Conservation (phyloP, 345 rosid genomes). For the Microcos paniculata region DNA sequence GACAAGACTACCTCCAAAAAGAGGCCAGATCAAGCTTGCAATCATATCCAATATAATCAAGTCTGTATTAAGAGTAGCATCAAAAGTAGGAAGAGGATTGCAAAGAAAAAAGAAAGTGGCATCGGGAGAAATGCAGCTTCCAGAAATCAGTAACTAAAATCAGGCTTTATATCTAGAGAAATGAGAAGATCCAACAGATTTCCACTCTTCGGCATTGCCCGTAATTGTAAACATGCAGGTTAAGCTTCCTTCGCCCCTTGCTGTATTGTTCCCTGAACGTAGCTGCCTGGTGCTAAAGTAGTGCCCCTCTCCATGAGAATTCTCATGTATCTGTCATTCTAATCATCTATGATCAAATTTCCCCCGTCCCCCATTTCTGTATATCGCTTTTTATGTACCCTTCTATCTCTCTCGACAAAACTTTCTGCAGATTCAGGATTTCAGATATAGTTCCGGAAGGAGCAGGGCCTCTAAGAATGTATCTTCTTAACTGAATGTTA, state of each 20-base stretch:
- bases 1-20: conserved; percentile 9
- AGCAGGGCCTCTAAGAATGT: not conserved
- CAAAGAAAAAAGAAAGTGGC: conserved; percentile 7
- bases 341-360: not conserved
- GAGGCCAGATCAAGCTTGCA: conserved; percentile 4
- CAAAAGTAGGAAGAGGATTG: not conserved
- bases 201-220: not conserved
- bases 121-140: conserved; percentile 9
- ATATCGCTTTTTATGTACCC: not conserved
- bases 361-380: not conserved
- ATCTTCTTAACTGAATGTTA: too few relatives aligned
- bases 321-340: not conserved
- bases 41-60: not conserved
- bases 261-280: not conserved
- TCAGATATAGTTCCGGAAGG: not conserved
- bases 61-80: conserved; percentile 11
- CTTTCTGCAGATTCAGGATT: too few relatives aligned
- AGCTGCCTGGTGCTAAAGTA: not conserved
- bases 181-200: not conserved
- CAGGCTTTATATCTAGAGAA: not conserved
- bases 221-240: not conserved
- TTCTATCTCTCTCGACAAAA: not conserved
- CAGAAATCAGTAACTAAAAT: not conserved
- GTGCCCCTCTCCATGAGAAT: not conserved
- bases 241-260: not conserved